Percentiles rank a stretch among this genome's conserved stretches.
These are phyloP conservation scores for Spathaspora girioi DNA, from an alignment of 805 yeast genomes.

Conservation along the genomic window DNA sequence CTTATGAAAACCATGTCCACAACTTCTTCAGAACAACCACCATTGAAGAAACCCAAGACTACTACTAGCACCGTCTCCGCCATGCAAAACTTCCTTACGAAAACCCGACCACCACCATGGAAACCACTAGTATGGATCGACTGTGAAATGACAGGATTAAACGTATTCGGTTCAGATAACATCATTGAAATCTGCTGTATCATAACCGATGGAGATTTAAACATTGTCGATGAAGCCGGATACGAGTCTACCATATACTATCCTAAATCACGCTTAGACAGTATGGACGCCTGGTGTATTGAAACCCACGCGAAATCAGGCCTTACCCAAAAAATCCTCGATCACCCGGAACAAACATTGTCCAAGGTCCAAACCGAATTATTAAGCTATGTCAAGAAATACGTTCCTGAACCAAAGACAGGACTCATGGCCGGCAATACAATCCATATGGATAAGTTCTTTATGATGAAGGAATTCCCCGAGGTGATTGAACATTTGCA, in stretches of 20 bases:
- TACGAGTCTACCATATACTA: constrained; percentile 80
- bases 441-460: constrained; percentile 85
- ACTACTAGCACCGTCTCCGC: neutral
- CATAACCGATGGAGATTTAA: constrained; percentile 78
- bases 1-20: neutral
- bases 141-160: constrained; percentile 97
- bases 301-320: constrained; percentile 78
- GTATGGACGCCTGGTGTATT: constrained; percentile 87
- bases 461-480: constrained; percentile 83
- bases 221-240: constrained; percentile 64
- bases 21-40: neutral
- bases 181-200: constrained; percentile 92
- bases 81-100: neutral
- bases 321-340: constrained; percentile 64
- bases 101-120: neutral
- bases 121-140: constrained; percentile 85
- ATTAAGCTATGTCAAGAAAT: constrained; percentile 53
- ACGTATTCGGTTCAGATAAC: constrained; percentile 63
- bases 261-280: constrained; percentile 55
- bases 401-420: constrained; percentile 46
- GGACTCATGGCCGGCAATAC: constrained; percentile 90
- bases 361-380: constrained; percentile 65
- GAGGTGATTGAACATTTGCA: constrained; percentile 53
- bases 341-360: constrained; percentile 48
- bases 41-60: neutral